Percentiles rank a stretch among this genome's conserved stretches.
Conservation (phyloP, 768 basidiomycete species). For the Lepiota venenata region DNA sequence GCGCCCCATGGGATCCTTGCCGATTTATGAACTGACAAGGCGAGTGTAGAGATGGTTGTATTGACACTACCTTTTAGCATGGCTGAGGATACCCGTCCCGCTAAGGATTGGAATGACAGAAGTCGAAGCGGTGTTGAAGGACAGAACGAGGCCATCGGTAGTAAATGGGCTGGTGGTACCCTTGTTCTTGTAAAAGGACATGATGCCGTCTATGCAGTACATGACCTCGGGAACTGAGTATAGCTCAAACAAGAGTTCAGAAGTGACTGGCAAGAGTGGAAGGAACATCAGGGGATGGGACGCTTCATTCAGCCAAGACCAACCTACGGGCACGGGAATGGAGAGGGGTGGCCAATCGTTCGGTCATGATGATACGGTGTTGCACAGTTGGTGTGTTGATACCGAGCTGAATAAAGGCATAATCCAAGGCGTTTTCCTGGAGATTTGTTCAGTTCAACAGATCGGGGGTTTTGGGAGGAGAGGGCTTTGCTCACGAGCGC, state of each 20-base stretch:
- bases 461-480: too few relatives aligned
- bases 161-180: conserved; percentile 34
- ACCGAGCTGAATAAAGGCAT: conserved; percentile 83
- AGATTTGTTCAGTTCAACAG: conserved; percentile 21
- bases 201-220: conserved; percentile 86
- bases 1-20: conserved; percentile 92
- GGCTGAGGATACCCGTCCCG: conserved; percentile 80
- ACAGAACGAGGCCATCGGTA: conserved; percentile 81
- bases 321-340: conserved; percentile 83
- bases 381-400: conserved; percentile 73
- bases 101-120: conserved; percentile 84
- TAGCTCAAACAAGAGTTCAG: conserved; percentile 94
- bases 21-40: background rate
- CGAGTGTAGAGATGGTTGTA: background rate
- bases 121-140: conserved; percentile 89
- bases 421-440: conserved; percentile 94
- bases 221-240: conserved; percentile 84
- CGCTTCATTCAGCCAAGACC: background rate
- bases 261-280: conserved; percentile 60
- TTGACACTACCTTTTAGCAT: conserved; percentile 70
- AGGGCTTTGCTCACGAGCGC: conserved; percentile 82
- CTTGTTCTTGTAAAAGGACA: conserved; percentile 89
- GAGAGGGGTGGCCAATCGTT: conserved; percentile 82
- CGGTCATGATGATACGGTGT: conserved; percentile 93
- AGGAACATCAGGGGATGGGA: background rate